A percentile compares a stretch with the other conserved stretches of the same genome.
Evolutionary conservation across 1,284 basidiomycete species (phyloP).

Genomic region (Cryptococcus floricola): DNA sequence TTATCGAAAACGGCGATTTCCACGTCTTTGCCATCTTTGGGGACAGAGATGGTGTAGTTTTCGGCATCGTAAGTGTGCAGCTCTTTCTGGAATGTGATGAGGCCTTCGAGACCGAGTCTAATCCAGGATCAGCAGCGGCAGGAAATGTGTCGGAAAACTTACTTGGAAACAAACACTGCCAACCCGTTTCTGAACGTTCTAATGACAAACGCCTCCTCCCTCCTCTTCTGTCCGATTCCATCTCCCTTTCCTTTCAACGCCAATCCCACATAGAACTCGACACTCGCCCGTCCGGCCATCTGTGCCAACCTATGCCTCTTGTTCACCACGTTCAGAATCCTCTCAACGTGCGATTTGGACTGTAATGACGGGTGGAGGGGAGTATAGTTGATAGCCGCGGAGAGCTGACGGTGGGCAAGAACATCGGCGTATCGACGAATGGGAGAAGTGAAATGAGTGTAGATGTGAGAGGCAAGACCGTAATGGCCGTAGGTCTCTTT

Average conservation of each 20-base stretch:
- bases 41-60: conserved; percentile 77
- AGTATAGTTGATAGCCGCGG: conserved; percentile 81
- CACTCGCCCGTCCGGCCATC: conserved; percentile 90
- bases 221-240: conserved; percentile 37
- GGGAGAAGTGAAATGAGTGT: conserved; percentile 95
- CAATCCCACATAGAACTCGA: conserved; percentile 95
- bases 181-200: conserved; percentile 91
- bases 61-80: conserved; percentile 81
- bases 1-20: conserved; percentile 86
- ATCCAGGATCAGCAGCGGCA: background rate
- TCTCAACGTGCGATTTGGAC: conserved; percentile 84
- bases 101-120: conserved; percentile 87
- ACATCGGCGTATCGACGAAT: conserved; percentile 95
- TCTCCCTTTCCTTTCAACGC: conserved; percentile 70
- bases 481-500: conserved; percentile 95
- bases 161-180: conserved; percentile 93
- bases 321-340: conserved; percentile 81
- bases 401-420: conserved; percentile 87
- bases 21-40: conserved; percentile 51
- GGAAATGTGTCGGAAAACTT: conserved; percentile 32
- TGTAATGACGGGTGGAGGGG: conserved; percentile 83
- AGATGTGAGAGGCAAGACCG: conserved; percentile 91
- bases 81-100: conserved; percentile 88
- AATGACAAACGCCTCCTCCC: conserved; percentile 92
- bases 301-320: conserved; percentile 92